Conservation (phyloP, 2,329 filamentous ascomycete genomes). For the Mycogone perniciosa region DNA sequence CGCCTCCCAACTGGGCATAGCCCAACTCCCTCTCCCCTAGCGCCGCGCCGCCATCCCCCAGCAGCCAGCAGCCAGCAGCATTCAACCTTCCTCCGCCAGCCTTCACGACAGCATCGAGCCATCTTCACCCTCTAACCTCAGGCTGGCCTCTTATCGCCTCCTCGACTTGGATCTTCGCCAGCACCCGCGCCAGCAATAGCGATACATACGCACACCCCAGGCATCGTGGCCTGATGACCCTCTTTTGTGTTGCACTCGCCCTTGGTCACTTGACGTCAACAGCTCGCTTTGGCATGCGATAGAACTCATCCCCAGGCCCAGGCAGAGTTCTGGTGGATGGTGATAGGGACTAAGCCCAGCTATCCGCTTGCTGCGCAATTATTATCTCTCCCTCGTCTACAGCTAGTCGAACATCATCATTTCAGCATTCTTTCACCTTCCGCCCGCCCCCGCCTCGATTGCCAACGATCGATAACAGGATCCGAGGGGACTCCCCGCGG, state of each 20-base stretch:
- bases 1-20: slow-evolving; percentile 13
- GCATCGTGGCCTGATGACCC: background rate
- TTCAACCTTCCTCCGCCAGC: slow-evolving; percentile 25
- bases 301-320: slow-evolving; percentile 2
- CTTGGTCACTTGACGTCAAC: background rate
- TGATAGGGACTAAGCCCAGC: background rate
- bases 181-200: background rate
- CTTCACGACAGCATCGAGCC: slow-evolving; percentile 15
- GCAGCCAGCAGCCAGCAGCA: slow-evolving; percentile 2
- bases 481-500: slow-evolving; percentile 2
- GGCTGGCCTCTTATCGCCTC: slow-evolving; percentile 7
- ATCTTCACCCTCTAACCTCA: slow-evolving; percentile 16
- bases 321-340: slow-evolving; percentile 3
- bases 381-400: background rate
- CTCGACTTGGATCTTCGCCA: background rate
- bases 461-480: slow-evolving; percentile 2
- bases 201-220: background rate
- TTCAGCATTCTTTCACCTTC: background rate
- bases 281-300: slow-evolving; percentile 8
- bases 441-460: slow-evolving; percentile 2
- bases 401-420: slow-evolving; percentile 1
- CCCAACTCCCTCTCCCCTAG: slow-evolving; percentile 9
- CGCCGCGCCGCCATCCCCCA: slow-evolving; percentile 10
- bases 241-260: background rate
- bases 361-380: slow-evolving; percentile 6